phyloP scores from a whole-genome alignment of 768 basidiomycete species.

The Leccinum ochraceum region DNA sequence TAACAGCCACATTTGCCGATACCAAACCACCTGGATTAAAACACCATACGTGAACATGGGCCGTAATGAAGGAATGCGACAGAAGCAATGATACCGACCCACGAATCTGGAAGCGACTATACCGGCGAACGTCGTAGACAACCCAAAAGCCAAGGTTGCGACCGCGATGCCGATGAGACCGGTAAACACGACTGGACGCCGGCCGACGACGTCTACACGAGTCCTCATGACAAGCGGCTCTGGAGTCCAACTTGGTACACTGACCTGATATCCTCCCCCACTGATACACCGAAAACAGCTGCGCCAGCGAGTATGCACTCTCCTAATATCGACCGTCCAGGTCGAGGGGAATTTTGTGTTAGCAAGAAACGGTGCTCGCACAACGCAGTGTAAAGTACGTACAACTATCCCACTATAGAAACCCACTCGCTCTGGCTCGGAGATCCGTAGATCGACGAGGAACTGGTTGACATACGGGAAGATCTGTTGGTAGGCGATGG shows the following conservation, averaged over 20 bases:
- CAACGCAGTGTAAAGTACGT: slow-evolving; percentile 1
- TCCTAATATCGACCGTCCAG: slow-evolving; percentile 42
- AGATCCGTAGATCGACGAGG: slow-evolving; percentile 51
- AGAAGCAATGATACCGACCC: slow-evolving; percentile 35
- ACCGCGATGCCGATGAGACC: slow-evolving; percentile 53
- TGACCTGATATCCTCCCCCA: slow-evolving; percentile 61
- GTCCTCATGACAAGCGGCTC: neutral
- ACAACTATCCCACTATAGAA: slow-evolving; percentile 69
- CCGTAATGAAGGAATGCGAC: neutral
- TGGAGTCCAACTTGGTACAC: slow-evolving; percentile 9
- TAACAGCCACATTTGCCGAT: slow-evolving; percentile 61
- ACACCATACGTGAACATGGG: neutral
- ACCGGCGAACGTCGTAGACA: slow-evolving; percentile 50
- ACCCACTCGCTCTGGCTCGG: slow-evolving; percentile 57
- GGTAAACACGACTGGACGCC: slow-evolving; percentile 58
- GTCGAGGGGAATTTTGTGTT: neutral
- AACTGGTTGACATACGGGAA: slow-evolving; percentile 70
- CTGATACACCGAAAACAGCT: slow-evolving; percentile 59
- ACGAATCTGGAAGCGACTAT: slow-evolving; percentile 54
- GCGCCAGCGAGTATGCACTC: slow-evolving; percentile 60
- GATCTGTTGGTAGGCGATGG: slow-evolving; percentile 61
- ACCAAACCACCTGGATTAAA: slow-evolving; percentile 54
- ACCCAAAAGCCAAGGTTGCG: slow-evolving; percentile 52
- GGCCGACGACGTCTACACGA: slow-evolving; percentile 54
- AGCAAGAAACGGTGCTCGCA: neutral